phyloP scores from a whole-genome alignment of 495 filamentous ascomycete genomes.

The Neurospora cerealis region DNA sequence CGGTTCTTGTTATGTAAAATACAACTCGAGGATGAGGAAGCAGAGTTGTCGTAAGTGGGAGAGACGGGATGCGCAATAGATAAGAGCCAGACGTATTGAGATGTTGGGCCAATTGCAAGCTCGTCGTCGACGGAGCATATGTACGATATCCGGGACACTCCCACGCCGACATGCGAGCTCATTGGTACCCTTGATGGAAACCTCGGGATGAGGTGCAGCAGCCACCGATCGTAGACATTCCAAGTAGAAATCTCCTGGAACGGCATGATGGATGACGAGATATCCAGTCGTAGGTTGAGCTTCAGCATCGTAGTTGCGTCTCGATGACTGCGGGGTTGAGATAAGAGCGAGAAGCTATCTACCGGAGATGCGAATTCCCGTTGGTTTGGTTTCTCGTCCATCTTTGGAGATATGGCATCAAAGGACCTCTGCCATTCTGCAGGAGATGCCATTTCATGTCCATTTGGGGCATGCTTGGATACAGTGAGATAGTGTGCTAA shows the following conservation, averaged over 20 bases:
- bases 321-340: not conserved
- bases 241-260: not conserved
- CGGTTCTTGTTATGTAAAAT: constrained; percentile 12
- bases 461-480: not conserved
- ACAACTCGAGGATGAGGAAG: not conserved
- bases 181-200: constrained; percentile 11
- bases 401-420: not conserved
- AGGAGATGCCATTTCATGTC: not conserved
- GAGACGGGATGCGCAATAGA: constrained; percentile 1
- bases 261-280: not conserved
- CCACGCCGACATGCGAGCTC: constrained; percentile 7
- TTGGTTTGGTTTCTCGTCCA: not conserved
- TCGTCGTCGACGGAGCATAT: not conserved
- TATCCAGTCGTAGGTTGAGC: not conserved
- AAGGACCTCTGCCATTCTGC: not conserved
- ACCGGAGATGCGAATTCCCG: not conserved
- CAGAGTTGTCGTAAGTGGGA: constrained; percentile 4
- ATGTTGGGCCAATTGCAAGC: constrained; percentile 2
- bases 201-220: constrained; percentile 7
- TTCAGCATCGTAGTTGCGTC: not conserved
- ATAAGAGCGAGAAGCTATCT: not conserved
- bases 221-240: constrained; percentile 4
- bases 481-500: not conserved
- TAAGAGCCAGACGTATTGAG: constrained; percentile 9
- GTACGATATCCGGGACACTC: constrained; percentile 2